Evolutionary conservation across 1,139 yeast genomes (phyloP), one percentile per base, ranked within the genome.

Genomic region (Meyerozyma elateridarum): DNA sequence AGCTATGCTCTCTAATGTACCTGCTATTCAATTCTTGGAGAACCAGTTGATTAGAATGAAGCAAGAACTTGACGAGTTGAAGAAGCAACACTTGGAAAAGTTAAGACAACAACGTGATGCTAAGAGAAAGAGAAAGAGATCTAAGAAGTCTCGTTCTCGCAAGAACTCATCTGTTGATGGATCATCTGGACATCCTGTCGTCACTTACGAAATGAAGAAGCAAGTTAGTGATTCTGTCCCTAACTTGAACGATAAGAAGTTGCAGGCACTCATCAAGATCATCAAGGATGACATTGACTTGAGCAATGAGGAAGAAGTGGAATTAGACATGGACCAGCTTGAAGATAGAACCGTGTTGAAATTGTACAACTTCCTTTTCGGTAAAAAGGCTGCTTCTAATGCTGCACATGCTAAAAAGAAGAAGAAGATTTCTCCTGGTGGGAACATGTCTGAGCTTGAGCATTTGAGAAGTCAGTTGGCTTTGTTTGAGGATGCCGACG

Each of bases 141-240:
- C 53, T 40, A 52, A 56, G 52, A 52, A 48, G 43, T 40, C 51
- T 13, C 16, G 26, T 22, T 22, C 26, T 8, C 26, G 26, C 15
- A 22, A 22, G 16, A 22, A 22, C n/a, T 22, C 26, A 5, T 22
- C 26, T 3, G 13, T 17, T 7, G 26, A 22, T 14, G 26, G 26
- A 14, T 6, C n/a, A 6, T 22, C 26, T 5, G 38, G 40, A 36
- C 38, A 41, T 30, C 65, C 67, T 4, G 78, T 76, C 31, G 83
- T 83, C 30, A 85, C 96, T 0, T 91, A 85, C 54, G 97, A 89
- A 52, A 91, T 91, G 97, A 91, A 93, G 72, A 85, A 87, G 54
- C 95, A 87, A 55, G 81, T 91, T 35, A 79, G 91, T 36, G 96
- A 88, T 51, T 78, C 80, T 49, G 91, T 91, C 52, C 80, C 83